A percentile compares a stretch with the other conserved stretches of the same genome.
Evolutionary conservation across 352 stramenopile genomes (phyloP).

Genomic region (Globisporangium solare): DNA sequence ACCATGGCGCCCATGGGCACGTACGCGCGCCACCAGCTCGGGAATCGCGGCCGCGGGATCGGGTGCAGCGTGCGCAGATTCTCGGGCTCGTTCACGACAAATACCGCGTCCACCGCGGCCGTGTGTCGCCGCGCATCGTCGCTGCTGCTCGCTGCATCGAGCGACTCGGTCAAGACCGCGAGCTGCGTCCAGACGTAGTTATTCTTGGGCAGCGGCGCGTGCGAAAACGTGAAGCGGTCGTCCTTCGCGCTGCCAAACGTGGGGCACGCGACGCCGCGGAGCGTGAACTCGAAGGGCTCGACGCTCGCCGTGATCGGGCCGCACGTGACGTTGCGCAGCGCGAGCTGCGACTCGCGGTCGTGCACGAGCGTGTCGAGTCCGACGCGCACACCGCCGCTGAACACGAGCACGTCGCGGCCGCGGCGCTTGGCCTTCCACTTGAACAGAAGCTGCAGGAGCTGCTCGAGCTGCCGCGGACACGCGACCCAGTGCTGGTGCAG

Average conservation of each 20-base stretch:
- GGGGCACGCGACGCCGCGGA: conserved; percentile 42
- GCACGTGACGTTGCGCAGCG: conserved; percentile 52
- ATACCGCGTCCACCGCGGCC: conserved; percentile 35
- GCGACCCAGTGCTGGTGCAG: conserved; percentile 63
- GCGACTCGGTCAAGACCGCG: conserved; percentile 18
- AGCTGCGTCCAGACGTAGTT: conserved; percentile 58
- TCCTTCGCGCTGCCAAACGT: conserved; percentile 37
- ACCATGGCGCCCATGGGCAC: conserved; percentile 51
- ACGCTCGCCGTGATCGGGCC: conserved; percentile 54
- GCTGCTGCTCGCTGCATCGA: conserved; percentile 5
- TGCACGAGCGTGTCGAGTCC: conserved; percentile 60
- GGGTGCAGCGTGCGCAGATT: conserved; percentile 22
- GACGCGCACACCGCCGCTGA: conserved; percentile 63
- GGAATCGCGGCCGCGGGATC: conserved; percentile 27
- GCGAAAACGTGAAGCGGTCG: conserved; percentile 55
- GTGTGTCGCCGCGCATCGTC: conserved; percentile 13
- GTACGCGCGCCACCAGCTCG: conserved; percentile 54
- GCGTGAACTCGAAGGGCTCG: conserved; percentile 45
- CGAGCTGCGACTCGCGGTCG: conserved; percentile 39
- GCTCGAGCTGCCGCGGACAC: conserved; percentile 62
- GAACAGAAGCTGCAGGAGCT: conserved; percentile 65
- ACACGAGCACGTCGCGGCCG: conserved; percentile 58
- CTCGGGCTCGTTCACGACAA: conserved; percentile 33
- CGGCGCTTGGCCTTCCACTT: conserved; percentile 70
- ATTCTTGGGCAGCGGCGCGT: conserved; percentile 34